A percentile compares a stretch with the other conserved stretches of the same genome.
These are phyloP conservation scores for Strobilomyces confusus DNA, from an alignment of 768 basidiomycete genomes.

Conservation along the genomic window DNA sequence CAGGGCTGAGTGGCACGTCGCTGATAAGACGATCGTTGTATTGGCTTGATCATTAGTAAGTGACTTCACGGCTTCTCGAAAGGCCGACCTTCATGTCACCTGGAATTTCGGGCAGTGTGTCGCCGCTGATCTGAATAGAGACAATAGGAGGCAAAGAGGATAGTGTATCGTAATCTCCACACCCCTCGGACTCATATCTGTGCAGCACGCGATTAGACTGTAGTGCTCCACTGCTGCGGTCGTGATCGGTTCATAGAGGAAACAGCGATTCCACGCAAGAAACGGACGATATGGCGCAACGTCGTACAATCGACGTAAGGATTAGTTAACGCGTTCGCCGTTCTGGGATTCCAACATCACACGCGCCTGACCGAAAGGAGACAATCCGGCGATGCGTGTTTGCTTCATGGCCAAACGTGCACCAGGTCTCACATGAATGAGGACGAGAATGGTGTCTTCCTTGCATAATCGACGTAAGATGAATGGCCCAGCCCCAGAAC, in stretches of 20 bases:
- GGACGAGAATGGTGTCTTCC: background rate
- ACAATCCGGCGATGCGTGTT: background rate
- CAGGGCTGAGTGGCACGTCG: constrained; percentile 64
- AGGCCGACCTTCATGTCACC: background rate
- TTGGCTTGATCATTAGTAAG: constrained; percentile 28
- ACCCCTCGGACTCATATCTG: background rate
- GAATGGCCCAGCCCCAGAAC: background rate
- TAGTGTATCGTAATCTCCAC: constrained; percentile 1
- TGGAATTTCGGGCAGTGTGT: constrained; percentile 4
- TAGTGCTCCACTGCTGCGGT: background rate
- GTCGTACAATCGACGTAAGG: background rate
- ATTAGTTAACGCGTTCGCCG: background rate
- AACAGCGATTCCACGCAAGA: background rate
- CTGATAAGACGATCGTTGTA: constrained; percentile 46
- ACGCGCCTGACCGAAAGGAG: background rate
- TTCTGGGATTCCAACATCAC: background rate
- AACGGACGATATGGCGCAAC: background rate
- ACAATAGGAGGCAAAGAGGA: constrained; percentile 1
- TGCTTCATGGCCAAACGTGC: background rate
- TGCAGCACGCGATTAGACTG: background rate
- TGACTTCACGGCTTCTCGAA: constrained; percentile 1
- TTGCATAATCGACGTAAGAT: background rate
- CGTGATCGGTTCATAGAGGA: background rate
- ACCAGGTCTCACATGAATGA: background rate
- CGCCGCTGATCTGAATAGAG: background rate